Evolutionary conservation across 192 early-diverging fungal genomes (phyloP), one percentile per base, ranked within the genome.

Genomic region (Podila minutissima): DNA sequence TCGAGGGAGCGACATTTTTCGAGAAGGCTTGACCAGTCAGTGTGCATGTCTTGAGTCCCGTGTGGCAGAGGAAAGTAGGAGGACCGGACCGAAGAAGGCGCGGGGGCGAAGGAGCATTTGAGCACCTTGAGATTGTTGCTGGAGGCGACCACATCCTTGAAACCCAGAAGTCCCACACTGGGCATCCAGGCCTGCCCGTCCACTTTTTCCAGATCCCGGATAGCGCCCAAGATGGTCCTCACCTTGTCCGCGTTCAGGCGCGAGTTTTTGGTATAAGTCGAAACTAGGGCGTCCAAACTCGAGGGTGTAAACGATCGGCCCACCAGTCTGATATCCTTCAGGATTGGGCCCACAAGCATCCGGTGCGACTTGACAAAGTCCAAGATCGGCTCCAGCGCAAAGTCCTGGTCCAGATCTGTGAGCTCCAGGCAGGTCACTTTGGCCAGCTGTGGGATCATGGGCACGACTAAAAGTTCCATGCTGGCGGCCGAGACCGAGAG

Each of bases 331-430:
- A 72, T 60, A 20, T 71, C 64, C 60, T 59, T 78, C 35, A 78
- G 19, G 15, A 72, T 50, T 2, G 69, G 75, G 20, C 76, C 76
- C 48, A 72, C 67, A 17, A 79, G 20, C 59, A 72, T 67, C 17
- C 76, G 69, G 68, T 79, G 76, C 38, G 65, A 79, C 24, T 72
- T 72, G 32, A 79, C 57, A 64, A 79, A 79, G 24, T 79, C 76
- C 0, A 72, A 38, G 0, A 68, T 38, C 60, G 35, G 24, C 17
- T 72, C 76, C n/a, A 72, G 60, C 6, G 26, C 26, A 19, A 67
- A 72, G 19, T 63, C 66, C 48, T 46, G 64, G n/a, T 55, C 68
- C 53, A 76, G 46, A 37, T 79, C 76, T 32, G 70, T 72, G 35
- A 79, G 28, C 61, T 79, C 76, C 12, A 79, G 66, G 19, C 61